Percentiles rank a stretch among this genome's conserved stretches.
Conservation (phyloP, 768 basidiomycete species). For the Trichaptum fuscoviolaceum region DNA sequence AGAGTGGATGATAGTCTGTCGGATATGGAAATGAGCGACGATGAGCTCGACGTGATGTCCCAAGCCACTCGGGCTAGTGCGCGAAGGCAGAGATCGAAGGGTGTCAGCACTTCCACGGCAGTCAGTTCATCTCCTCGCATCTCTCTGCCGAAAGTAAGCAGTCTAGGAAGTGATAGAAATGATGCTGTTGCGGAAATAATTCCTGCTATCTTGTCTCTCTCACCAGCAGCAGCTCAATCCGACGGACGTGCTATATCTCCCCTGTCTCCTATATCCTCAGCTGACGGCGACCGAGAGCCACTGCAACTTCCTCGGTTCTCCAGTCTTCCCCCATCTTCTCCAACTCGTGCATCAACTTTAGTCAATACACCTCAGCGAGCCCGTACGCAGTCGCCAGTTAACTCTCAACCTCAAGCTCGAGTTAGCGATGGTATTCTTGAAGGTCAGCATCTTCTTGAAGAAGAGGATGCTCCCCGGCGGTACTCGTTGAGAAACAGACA, state of each 20-base stretch:
- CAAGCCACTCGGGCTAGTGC: not conserved
- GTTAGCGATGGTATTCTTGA: constrained; percentile 10
- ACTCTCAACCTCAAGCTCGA: constrained; percentile 4
- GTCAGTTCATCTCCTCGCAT: not conserved
- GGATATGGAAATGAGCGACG: not conserved
- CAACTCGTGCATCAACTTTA: constrained; percentile 13
- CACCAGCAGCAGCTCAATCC: not conserved
- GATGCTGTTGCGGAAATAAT: not conserved
- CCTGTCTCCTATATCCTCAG: not conserved
- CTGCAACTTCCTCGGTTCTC: not conserved
- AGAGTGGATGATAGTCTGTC: not conserved
- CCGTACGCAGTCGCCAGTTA: constrained; percentile 1
- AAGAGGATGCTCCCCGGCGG: constrained; percentile 19
- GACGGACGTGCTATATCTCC: not conserved
- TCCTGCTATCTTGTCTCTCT: not conserved
- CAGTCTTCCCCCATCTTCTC: not conserved
- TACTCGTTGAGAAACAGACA: constrained; percentile 55
- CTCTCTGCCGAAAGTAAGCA: not conserved
- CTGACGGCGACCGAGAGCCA: not conserved
- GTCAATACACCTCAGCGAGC: constrained; percentile 3
- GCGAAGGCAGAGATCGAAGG: not conserved
- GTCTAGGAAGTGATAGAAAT: not conserved
- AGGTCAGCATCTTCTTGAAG: not conserved
- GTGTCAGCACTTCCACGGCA: not conserved
- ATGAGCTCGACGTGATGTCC: not conserved